Percentiles rank a stretch among this genome's conserved stretches.
phyloP scores from a whole-genome alignment of 306 rosid species.

The Arachis hypogaea region DNA sequence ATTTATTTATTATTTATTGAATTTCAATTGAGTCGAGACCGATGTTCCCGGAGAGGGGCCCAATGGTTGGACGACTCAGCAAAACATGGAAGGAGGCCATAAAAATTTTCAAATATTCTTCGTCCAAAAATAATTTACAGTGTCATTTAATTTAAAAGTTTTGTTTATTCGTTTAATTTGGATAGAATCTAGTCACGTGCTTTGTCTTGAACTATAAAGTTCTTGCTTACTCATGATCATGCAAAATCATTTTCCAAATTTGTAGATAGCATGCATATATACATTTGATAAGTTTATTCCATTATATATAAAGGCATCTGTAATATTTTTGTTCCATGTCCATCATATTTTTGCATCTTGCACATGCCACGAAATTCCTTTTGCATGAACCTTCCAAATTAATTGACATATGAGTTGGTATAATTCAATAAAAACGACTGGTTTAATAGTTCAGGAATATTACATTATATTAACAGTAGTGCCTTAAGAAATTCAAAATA shows the following conservation, averaged over 20 bases:
- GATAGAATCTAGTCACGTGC: constrained; percentile 36
- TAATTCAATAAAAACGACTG: too few relatives aligned
- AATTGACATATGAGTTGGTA: not conserved
- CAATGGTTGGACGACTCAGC: constrained; percentile 53
- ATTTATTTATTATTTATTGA: not conserved
- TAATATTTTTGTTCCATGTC: not conserved
- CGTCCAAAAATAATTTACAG: constrained; percentile 2
- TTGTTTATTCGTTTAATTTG: not conserved
- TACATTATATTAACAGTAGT: not conserved
- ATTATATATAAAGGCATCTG: not conserved
- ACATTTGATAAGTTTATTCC: too few relatives aligned
- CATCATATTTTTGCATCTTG: not conserved
- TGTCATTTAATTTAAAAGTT: not conserved
- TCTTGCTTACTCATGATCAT: constrained; percentile 21
- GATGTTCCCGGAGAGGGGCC: constrained; percentile 37
- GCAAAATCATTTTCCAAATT: constrained; percentile 19
- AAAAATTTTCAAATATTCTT: constrained; percentile 36
- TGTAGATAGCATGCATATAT: not conserved
- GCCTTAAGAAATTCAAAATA: not conserved
- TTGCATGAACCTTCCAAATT: constrained; percentile 16
- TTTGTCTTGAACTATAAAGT: constrained; percentile 2
- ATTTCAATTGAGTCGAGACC: constrained; percentile 33
- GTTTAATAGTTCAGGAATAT: too few relatives aligned
- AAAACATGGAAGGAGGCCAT: constrained; percentile 47
- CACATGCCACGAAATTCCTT: constrained; percentile 18